Base-by-base conservation (phyloP, 257 asterid species). In the Anisodus tanguticus region DNA sequence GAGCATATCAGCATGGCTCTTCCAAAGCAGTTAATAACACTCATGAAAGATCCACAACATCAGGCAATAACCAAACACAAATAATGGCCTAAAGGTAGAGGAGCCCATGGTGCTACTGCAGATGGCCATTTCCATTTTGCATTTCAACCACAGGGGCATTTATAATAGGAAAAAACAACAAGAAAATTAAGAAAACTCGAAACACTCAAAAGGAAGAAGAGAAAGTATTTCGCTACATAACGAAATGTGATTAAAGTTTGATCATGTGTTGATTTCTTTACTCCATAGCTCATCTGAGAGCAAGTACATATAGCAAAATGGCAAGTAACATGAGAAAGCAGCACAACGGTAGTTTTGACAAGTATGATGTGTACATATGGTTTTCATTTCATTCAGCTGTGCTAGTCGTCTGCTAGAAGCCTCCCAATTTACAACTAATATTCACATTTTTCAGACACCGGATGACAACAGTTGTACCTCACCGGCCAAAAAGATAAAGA, bases 351-450 rank as follows among this genome's bases (percentile, higher is more conserved):
- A 41, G 15, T 62, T 84, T 84, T 31, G 62, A 9, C 31, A 69
- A 70, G 66, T n/a, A 59, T 35, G 84, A 70, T 91, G 86, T 79
- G 70, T 76, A 84, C 92, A 91, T 67, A 83, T 35, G 43, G 79
- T 62, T 51, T 35, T 71, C 35, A 45, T 72, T 79, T 79, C 81
- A 41, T 81, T 83, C 53, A 10, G 45, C 57, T 51, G 62, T 11
- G 19, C 17, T 49, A 74, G 60, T 49, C 43, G 8, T 72, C 17
- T 4, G 80, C 78, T 22, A 69, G 78, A 72, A 74, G 81, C 60
- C 81, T 74, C 62, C 43, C 43, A 43, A 19, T 49, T 49, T 49
- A 12, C 81, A 22, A 49, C 43, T 22, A 22, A 80, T 87, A 89
- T 88, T 83, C 84, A 89, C 92, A 90, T 62, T 26, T 26, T 71